Conservation (phyloP, 2,329 filamentous ascomycete genomes). For the Aspergillus terreus region DNA sequence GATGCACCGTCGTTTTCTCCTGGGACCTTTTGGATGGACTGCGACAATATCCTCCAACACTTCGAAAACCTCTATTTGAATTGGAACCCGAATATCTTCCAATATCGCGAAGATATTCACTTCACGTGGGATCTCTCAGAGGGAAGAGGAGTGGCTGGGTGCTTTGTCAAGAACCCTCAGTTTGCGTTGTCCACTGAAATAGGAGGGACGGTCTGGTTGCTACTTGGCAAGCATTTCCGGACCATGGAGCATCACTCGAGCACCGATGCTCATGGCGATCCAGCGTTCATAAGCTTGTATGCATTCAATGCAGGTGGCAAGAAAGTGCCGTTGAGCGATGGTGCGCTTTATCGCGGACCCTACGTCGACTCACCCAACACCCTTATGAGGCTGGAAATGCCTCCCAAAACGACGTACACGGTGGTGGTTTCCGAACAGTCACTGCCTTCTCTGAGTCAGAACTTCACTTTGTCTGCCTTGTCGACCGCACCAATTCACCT, state of each 20-base stretch:
- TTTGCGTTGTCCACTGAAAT: slow-evolving; percentile 52
- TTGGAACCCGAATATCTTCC: slow-evolving; percentile 88
- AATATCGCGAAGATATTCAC: slow-evolving; percentile 79
- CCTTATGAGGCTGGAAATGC: slow-evolving; percentile 68
- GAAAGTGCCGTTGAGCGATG: slow-evolving; percentile 70
- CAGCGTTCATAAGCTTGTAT: slow-evolving; percentile 84
- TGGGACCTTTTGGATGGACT: slow-evolving; percentile 91
- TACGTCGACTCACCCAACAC: slow-evolving; percentile 94
- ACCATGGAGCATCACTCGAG: slow-evolving; percentile 49
- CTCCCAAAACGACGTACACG: slow-evolving; percentile 52
- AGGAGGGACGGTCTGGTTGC: slow-evolving; percentile 70
- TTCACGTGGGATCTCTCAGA: slow-evolving; percentile 73
- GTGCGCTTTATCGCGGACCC: slow-evolving; percentile 68
- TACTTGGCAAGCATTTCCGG: slow-evolving; percentile 82
- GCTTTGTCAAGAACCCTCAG: slow-evolving; percentile 64
- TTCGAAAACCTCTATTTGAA: slow-evolving; percentile 97
- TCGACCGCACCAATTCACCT: slow-evolving; percentile 63
- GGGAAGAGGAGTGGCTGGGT: slow-evolving; percentile 62
- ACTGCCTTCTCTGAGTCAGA: slow-evolving; percentile 67
- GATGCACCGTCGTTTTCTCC: slow-evolving; percentile 41
- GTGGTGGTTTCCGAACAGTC: slow-evolving; percentile 75
- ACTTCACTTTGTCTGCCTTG: slow-evolving; percentile 84
- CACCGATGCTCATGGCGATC: slow-evolving; percentile 46
- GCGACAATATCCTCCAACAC: slow-evolving; percentile 82
- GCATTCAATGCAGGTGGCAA: slow-evolving; percentile 70